Base-by-base conservation (phyloP, 257 asterid species). In the Striga asiatica region DNA sequence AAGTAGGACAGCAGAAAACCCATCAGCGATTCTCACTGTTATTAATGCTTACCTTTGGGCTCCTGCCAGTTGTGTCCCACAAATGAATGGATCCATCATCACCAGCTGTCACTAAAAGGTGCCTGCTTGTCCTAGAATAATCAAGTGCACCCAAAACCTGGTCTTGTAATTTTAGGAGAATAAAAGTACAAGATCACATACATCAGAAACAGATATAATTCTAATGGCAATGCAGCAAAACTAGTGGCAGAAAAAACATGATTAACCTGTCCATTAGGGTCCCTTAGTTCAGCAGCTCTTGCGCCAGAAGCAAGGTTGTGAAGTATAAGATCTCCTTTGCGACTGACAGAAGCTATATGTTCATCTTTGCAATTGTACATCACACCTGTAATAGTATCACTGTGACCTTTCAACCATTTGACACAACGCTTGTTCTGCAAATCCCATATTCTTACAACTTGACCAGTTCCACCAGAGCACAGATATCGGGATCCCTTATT, bases 231-330 rank as follows among this genome's bases (percentile, higher is more conserved):
- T 29, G 12, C 19, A 35, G 59, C 27, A 71, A 39, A 23, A 61
- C 27, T 27, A 59, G 48, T 22, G 18, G 31, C 54, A 21, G 43
- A 49, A 62, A 51, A 12, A 66, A 62, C 53, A 47, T 47, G 66
- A 50, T 54, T 41, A 70, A 92, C 99, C 99, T 92, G 97, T 68
- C 78, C 81, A 68, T 81, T 82, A 34, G 99, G 97, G 70, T 88
- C 99, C 81, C 79, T 82, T 59, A 92, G 84, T 72, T 88, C 96
- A 41, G 95, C 84, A 67, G 97, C 93, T 71, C 17, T 88, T 19
- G 94, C 81, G 69, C 97, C 89, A 71, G 97, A 84, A 71, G 97
- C 84, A 66, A 92, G 97, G 78, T 82, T 92, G 82, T 92, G 99
- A 73, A 92, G 84, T 67, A 92, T 78, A 61, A 92, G 88, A 72